These are phyloP conservation scores for Exserohilum rostratum DNA, from an alignment of 2,329 filamentous ascomycete species.

Conservation along the genomic window DNA sequence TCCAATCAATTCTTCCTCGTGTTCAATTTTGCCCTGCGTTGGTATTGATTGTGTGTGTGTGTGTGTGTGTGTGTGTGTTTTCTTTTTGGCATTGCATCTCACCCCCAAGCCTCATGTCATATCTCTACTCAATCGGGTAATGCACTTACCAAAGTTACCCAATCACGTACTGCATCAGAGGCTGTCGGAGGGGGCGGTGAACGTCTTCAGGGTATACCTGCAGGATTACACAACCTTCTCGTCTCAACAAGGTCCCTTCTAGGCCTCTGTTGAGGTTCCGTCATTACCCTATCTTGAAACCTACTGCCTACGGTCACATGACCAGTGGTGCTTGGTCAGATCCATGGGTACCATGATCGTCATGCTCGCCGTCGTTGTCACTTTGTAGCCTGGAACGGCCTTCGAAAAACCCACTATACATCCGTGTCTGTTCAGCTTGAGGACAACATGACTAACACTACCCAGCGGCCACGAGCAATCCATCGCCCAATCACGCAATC, in stretches of 20 bases:
- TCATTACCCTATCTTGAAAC: background rate
- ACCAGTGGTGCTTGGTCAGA: background rate
- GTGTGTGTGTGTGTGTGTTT: background rate
- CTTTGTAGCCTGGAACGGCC: background rate
- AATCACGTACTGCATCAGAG: background rate
- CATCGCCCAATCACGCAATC: slow-evolving; percentile 65
- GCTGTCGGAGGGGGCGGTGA: background rate
- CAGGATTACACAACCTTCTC: background rate
- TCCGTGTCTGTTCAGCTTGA: background rate
- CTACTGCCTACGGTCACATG: background rate
- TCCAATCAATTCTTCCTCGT: background rate
- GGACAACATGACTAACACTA: background rate
- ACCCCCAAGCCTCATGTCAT: slow-evolving; percentile 2
- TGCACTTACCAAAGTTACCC: slow-evolving; percentile 3
- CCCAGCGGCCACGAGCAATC: slow-evolving; percentile 46
- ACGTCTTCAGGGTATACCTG: background rate
- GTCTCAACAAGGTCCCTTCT: background rate
- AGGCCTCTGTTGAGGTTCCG: background rate
- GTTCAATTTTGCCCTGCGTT: slow-evolving; percentile 1
- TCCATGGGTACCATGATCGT: background rate
- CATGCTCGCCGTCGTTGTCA: background rate
- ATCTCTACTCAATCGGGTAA: slow-evolving; percentile 17
- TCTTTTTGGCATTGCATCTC: background rate
- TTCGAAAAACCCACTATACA: background rate
- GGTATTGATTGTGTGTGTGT: no score